These are phyloP conservation scores for Pseudofabraea citricarpa DNA, from an alignment of 2,329 filamentous ascomycete genomes.

Conservation along the genomic window DNA sequence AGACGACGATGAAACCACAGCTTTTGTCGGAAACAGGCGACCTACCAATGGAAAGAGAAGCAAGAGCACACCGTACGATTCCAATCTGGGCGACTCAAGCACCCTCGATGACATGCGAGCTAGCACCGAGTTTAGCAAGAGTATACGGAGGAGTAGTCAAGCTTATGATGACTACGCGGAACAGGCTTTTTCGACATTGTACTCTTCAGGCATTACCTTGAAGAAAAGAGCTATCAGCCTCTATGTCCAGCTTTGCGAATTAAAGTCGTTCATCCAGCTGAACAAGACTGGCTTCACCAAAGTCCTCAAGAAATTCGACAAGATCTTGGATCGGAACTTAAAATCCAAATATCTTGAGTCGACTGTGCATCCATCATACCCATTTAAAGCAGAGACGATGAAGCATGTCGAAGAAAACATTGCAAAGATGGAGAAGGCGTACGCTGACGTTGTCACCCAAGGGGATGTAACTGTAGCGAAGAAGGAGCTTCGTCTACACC, in stretches of 20 bases:
- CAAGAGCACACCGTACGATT: slow-evolving; percentile 24
- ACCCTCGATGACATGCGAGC: slow-evolving; percentile 50
- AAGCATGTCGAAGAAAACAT: slow-evolving; percentile 68
- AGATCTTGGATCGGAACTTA: slow-evolving; percentile 80
- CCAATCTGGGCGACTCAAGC: slow-evolving; percentile 9
- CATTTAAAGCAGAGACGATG: slow-evolving; percentile 73
- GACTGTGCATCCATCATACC: slow-evolving; percentile 72
- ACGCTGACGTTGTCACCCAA: slow-evolving; percentile 75
- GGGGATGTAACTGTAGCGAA: slow-evolving; percentile 74
- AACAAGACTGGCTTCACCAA: slow-evolving; percentile 97
- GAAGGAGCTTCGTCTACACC: slow-evolving; percentile 81
- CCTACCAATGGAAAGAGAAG: slow-evolving; percentile 25
- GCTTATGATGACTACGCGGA: slow-evolving; percentile 77
- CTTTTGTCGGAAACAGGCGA: slow-evolving; percentile 33
- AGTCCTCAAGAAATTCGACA: slow-evolving; percentile 97
- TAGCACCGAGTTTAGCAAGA: slow-evolving; percentile 56
- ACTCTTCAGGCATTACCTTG: slow-evolving; percentile 72
- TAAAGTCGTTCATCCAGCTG: slow-evolving; percentile 92
- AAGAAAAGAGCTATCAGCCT: slow-evolving; percentile 86
- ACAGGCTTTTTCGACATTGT: slow-evolving; percentile 62
- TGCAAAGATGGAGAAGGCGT: slow-evolving; percentile 68
- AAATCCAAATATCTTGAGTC: slow-evolving; percentile 71
- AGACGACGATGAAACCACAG: slow-evolving; percentile 61
- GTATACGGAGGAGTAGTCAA: slow-evolving; percentile 56
- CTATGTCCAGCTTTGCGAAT: slow-evolving; percentile 89